Evolutionary conservation across 345 rosid species (phyloP), one percentile per base, ranked within the genome.

Genomic region (Rhodomyrtus tomentosa): DNA sequence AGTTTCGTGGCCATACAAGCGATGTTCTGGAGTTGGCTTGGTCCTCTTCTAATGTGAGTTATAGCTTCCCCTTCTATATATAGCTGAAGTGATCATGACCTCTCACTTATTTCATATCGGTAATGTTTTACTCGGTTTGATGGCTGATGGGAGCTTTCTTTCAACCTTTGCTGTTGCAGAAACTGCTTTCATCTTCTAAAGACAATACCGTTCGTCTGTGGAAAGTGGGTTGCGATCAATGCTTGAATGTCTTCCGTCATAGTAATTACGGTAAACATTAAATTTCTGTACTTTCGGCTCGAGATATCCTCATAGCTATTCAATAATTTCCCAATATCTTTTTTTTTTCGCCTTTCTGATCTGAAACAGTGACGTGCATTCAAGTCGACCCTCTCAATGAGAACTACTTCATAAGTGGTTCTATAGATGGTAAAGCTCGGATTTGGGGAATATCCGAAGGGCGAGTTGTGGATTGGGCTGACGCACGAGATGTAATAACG

Each of bases 371-470:
- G 87, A 94, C 98, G 42, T 96, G 98, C 80, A 88, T 96, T 86
- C 93, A 96, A 49, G 95, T 96, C 91, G 91, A 93, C 89, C 98
- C 99, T 32, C 80, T 85, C 49, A 87, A 94, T 81, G 91, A 95
- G 76, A 92, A 92, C 85, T 84, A 90, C 90, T 96, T 96, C 90
- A 82, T 94, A 87, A 95, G 95, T 56, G 98, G 99, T 83, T 96
- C 95, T 5, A 92, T 95, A 24, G 99, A 96, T 88, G 99, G 99
- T 68, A 96, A 94, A 90, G 98, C 92, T 82, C 92, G 99, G 84
- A 90, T 96, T 48, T 96, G 99, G 99, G 95, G 98, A 21, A 90
- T 93, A 7, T 83, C 88, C 13, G 92, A 93, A 89, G 84, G 89
- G 82, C 90, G 93, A 89, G 98, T 96, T 72, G 91, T 95, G 29